Conservation (phyloP, 345 rosid species). For the Pseudoturritis turrita region DNA sequence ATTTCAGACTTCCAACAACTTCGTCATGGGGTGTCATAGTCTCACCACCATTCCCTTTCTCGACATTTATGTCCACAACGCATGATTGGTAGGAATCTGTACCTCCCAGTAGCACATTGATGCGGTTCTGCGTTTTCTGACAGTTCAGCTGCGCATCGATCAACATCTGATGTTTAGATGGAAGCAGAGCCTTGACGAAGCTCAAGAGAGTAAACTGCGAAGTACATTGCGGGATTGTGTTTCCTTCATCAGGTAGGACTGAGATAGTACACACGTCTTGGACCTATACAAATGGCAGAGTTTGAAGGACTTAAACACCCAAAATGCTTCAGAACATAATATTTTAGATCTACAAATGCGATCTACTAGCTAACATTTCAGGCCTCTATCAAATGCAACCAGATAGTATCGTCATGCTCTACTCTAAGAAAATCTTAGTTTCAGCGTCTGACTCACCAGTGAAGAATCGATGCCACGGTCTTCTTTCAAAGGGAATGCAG, state of each 20-base stretch:
- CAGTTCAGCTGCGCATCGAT: slow-evolving; percentile 45
- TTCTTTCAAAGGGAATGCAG: slow-evolving; percentile 40
- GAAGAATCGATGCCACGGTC: slow-evolving; percentile 39
- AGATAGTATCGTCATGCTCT: neutral
- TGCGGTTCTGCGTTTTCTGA: slow-evolving; percentile 47
- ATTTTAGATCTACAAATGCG: no score
- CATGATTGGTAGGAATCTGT: slow-evolving; percentile 60
- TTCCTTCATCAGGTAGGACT: slow-evolving; percentile 58
- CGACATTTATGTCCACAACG: slow-evolving; percentile 58
- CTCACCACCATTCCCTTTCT: slow-evolving; percentile 44
- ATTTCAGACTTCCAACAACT: slow-evolving; percentile 39
- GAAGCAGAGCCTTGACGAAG: slow-evolving; percentile 59
- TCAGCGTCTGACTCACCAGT: slow-evolving; percentile 38
- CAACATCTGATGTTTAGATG: slow-evolving; percentile 51
- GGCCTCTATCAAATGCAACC: neutral
- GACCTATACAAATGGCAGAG: slow-evolving; percentile 41
- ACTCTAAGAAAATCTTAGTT: neutral
- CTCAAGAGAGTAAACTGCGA: slow-evolving; percentile 56
- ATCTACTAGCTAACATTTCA: neutral
- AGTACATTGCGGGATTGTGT: slow-evolving; percentile 29
- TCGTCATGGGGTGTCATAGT: slow-evolving; percentile 40
- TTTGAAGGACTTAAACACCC: slow-evolving; percentile 24
- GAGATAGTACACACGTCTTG: slow-evolving; percentile 62
- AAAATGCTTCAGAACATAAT: slow-evolving; percentile 47
- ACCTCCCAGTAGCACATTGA: slow-evolving; percentile 52